Base-by-base conservation (phyloP, 2,329 filamentous ascomycete species). In the Sporothrix protearum region DNA sequence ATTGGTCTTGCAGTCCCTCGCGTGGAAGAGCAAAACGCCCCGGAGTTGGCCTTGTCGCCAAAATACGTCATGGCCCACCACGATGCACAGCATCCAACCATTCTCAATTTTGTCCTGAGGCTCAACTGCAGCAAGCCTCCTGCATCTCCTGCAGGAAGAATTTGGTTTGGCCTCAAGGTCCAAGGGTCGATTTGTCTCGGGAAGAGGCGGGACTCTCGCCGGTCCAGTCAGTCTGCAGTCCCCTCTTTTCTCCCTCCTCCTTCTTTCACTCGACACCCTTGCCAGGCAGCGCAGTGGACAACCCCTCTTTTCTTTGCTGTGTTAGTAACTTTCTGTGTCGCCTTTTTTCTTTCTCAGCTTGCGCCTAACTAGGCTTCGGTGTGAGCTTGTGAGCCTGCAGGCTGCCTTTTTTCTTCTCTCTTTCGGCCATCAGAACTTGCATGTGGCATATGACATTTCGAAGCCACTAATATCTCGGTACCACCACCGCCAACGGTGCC, bases 311-410 rank as follows among this genome's bases (percentile, higher is more conserved):
- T 57, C 33, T 57, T 57, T 57, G 28, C n/a, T 22, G 14, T 57
- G 28, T 57, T 47, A 47, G 42, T 47, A 47, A 3, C 25, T 6
- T 51, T 51, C 19, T n/a, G 3, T 59, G 28, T 61, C 4, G 16
- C 9, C 12, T 57, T 57, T 33, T 30, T 2, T 53, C 9, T 53
- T 25, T 12, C 49, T 53, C 49, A 53, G n/a, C 49, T 53, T 22
- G n/a, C 8, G 19, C 49, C 28, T 19, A 45, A 30, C 47, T 16
- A 68, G 30, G 28, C 64, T 68, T 33, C 45, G 64, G 42, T 68
- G 64, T 68, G 45, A 68, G 64, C 64, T 45, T 68, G 64, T 53
- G 64, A 68, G 45, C 64, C 64, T 68, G 64, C 64, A 68, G 45
- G 45, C 47, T 36, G 22, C 45, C 12, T 57, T 19, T n/a, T 19